Evolutionary conservation across 371 early-diverging fungal species (phyloP).

Genomic region (Mortierella sp.): DNA sequence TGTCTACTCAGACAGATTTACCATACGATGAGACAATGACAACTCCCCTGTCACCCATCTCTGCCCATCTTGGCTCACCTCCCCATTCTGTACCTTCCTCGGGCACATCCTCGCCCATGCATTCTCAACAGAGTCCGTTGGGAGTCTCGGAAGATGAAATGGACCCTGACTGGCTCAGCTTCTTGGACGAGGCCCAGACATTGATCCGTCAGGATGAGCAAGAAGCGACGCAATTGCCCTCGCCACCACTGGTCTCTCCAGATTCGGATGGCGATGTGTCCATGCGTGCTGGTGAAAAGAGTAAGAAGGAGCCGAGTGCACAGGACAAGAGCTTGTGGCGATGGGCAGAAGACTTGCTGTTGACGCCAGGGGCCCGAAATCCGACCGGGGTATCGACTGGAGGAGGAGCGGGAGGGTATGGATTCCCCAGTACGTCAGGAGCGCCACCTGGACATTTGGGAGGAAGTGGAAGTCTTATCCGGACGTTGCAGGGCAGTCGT

Average conservation of each 20-base stretch:
- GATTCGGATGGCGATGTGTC: constrained; percentile 25
- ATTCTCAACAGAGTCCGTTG: neutral
- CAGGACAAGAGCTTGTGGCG: constrained; percentile 14
- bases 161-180: constrained; percentile 49
- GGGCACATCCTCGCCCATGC: no score
- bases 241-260: constrained; percentile 26
- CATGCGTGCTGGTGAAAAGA: constrained; percentile 8
- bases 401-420: constrained; percentile 1
- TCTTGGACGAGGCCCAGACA: constrained; percentile 42
- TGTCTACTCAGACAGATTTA: constrained; percentile 44
- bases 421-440: constrained; percentile 13
- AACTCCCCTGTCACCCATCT: neutral
- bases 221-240: neutral
- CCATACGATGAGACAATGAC: constrained; percentile 29
- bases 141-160: constrained; percentile 35
- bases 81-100: neutral
- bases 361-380: constrained; percentile 16
- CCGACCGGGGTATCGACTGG: constrained; percentile 14
- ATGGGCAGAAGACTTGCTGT: constrained; percentile 33
- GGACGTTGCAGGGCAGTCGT: constrained; percentile 25
- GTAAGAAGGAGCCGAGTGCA: neutral
- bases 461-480: constrained; percentile 29
- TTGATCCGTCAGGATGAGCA: constrained; percentile 24
- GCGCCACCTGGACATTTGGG: constrained; percentile 13
- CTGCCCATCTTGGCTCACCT: constrained; percentile 18